Evolutionary conservation across 2,329 filamentous ascomycete species (phyloP).

Genomic region (Neoscytalidium dimidiatum): DNA sequence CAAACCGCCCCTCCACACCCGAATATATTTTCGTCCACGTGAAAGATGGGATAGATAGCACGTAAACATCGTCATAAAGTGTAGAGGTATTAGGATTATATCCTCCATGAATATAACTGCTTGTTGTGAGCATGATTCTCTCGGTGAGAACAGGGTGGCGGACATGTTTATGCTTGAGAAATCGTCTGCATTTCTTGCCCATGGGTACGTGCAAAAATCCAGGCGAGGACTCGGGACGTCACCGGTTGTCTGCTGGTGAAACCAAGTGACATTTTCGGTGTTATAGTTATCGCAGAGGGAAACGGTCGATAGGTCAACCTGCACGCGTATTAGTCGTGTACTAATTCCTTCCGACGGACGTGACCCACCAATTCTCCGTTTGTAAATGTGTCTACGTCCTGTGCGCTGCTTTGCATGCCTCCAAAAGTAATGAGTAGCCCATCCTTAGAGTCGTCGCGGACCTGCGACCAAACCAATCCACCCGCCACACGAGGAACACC

Average conservation of each 20-base stretch:
- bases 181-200: slow-evolving; percentile 44
- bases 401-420: not conserved
- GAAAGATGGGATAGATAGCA: slow-evolving; percentile 50
- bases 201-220: slow-evolving; percentile 45
- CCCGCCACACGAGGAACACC: not conserved
- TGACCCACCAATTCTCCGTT: not conserved
- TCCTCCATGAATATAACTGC: slow-evolving; percentile 49
- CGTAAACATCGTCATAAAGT: slow-evolving; percentile 47
- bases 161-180: slow-evolving; percentile 51
- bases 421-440: not conserved
- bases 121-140: not conserved
- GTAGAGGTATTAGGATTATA: slow-evolving; percentile 35
- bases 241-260: slow-evolving; percentile 45
- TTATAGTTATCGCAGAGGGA: slow-evolving; percentile 1
- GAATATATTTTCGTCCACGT: slow-evolving; percentile 45
- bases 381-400: not conserved
- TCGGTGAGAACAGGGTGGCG: slow-evolving; percentile 28
- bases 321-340: not conserved
- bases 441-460: not conserved
- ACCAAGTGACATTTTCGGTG: slow-evolving; percentile 37
- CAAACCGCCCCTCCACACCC: slow-evolving; percentile 39
- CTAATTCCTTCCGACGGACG: not conserved
- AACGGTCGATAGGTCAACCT: slow-evolving; percentile 9
- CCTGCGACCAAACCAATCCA: not conserved
- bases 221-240: slow-evolving; percentile 44